A percentile compares a stretch with the other conserved stretches of the same genome.
Evolutionary conservation across 169 alveolate species (phyloP).

Genomic region (Miamiensis avidus): DNA sequence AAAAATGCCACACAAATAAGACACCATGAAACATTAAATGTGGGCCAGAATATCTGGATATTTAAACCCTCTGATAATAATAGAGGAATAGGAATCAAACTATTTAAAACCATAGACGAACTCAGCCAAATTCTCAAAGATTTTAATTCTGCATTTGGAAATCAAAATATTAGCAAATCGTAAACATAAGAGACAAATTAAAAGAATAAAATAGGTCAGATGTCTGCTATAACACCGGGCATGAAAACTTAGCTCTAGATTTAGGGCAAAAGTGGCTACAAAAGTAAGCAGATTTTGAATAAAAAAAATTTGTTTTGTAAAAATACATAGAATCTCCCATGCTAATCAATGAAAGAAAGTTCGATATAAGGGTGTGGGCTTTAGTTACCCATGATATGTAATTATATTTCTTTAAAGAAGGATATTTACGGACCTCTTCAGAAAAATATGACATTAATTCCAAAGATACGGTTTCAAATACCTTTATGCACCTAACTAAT

Average conservation of each 20-base stretch:
- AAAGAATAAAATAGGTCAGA: no score
- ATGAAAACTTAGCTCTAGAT: not conserved
- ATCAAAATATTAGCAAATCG: not conserved
- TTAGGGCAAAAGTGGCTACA: not conserved
- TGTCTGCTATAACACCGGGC: no score
- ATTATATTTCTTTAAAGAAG: constrained; percentile 55
- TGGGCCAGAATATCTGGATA: constrained; percentile 50
- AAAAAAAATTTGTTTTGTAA: constrained; percentile 62
- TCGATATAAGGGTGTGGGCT: constrained; percentile 84
- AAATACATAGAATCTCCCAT: constrained; percentile 83
- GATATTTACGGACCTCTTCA: constrained; percentile 76
- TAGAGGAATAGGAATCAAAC: constrained; percentile 54
- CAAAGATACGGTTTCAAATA: constrained; percentile 48
- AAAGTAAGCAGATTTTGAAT: not conserved
- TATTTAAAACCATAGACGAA: constrained; percentile 24
- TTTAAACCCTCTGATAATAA: constrained; percentile 54
- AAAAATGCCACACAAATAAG: not conserved
- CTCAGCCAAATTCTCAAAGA: constrained; percentile 1
- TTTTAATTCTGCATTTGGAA: not conserved
- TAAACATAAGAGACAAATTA: not conserved
- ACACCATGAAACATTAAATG: not conserved
- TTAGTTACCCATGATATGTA: constrained; percentile 50
- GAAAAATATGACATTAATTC: constrained; percentile 61
- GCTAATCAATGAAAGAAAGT: constrained; percentile 69
- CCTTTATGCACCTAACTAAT: constrained; percentile 86